Evolutionary conservation across 2,329 filamentous ascomycete genomes (phyloP), one percentile per base, ranked within the genome.

Genomic region (Colletotrichum spaethianum): DNA sequence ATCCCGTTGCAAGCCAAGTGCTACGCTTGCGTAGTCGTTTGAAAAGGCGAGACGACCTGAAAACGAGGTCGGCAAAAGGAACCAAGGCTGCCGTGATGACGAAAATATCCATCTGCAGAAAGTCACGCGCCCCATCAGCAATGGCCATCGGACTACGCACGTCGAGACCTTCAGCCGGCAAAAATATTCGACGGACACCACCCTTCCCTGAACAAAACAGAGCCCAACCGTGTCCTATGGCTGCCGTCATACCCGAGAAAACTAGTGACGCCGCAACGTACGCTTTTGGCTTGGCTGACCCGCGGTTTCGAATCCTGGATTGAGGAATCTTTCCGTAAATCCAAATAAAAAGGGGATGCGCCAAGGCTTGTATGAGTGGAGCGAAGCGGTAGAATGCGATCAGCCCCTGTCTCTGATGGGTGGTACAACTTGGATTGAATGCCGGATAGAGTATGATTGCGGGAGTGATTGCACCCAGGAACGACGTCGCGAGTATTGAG

Each of bases 341-440:
- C 50, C 46, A 63, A 5, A 12, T 31, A 1, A 55, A 68, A 9
- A 18, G 28, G 1, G 56, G n/a, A 16, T 62, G 38, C 6, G 38
- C 48, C 1, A 23, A 1, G 12, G 57, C 5, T 1, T 63, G 18
- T 5, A 6, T 56, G 3, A 68, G 48, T 3, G 57, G 65, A 2
- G 40, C 63, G 6, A 68, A 63, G 3, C 65, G 46, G 26, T 68
- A 68, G 11, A 56, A 68, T 7, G 57, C 65, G 4, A 63, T 68
- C 2, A 63, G 18, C 0, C 57, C 48, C 4, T 68, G 65, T 8
- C 65, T 23, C 3, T 42, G 40, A 12, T 14, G 5, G 2, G 4
- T 33, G 4, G 9, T 18, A n/a, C 59, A 68, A 7, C 11, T 23
- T 1, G 38, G 7, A 20, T 1, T 48, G 18, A 68, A 68, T 6